Evolutionary conservation across 208 protist species (phyloP).

Genomic region (Leptomonas pyrrhocoris): DNA sequence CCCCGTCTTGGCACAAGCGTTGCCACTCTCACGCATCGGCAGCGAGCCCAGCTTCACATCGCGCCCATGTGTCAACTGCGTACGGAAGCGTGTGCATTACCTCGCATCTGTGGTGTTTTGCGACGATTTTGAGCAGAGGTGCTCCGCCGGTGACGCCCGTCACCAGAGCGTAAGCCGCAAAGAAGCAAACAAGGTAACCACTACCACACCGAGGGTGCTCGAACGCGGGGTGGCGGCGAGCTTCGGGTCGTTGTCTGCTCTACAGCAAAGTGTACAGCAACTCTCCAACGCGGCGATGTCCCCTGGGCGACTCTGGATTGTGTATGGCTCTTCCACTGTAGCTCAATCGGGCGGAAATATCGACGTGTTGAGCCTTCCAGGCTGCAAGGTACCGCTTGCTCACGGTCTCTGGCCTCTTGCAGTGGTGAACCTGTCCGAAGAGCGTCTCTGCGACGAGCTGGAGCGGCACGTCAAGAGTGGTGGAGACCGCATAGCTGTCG

Average conservation of each 20-base stretch:
- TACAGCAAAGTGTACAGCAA: conserved; percentile 41
- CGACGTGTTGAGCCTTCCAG: conserved; percentile 47
- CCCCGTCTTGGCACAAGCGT: conserved; percentile 43
- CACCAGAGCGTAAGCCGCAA: background rate
- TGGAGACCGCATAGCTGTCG: conserved; percentile 2
- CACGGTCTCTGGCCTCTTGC: conserved; percentile 85
- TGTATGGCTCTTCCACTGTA: conserved; percentile 37
- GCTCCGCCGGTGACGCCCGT: background rate
- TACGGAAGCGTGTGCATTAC: conserved; percentile 67
- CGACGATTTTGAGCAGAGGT: conserved; percentile 52
- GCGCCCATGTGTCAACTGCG: conserved; percentile 57
- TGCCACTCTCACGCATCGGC: conserved; percentile 56
- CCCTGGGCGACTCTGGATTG: conserved; percentile 73
- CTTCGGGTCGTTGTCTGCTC: conserved; percentile 45
- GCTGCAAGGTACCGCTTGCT: conserved; percentile 47
- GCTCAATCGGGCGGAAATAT: conserved; percentile 37
- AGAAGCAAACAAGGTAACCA: conserved; percentile 1
- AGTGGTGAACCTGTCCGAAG: conserved; percentile 71
- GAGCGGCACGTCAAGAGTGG: conserved; percentile 2
- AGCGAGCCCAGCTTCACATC: conserved; percentile 49
- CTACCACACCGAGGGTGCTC: conserved; percentile 11
- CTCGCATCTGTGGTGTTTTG: conserved; percentile 74
- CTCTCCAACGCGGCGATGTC: conserved; percentile 44
- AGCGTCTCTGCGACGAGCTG: conserved; percentile 37
- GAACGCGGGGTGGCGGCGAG: conserved; percentile 25